These are phyloP conservation scores for Globisporangium cystogenes DNA, from an alignment of 352 stramenopile species.

Conservation along the genomic window DNA sequence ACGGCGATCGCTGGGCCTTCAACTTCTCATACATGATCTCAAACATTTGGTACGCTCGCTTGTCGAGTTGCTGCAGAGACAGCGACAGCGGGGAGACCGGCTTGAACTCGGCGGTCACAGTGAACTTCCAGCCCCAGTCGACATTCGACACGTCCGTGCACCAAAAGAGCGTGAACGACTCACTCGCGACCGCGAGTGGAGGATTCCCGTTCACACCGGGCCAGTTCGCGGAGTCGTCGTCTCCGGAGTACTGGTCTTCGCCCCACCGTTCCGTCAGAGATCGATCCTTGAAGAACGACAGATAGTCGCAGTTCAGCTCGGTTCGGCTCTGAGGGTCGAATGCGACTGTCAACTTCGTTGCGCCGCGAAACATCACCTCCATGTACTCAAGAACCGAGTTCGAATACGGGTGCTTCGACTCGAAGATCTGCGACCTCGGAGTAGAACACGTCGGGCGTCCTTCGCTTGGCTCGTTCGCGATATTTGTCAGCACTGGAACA, in stretches of 20 bases:
- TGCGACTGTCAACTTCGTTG: slow-evolving; percentile 50
- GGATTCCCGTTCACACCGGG: slow-evolving; percentile 53
- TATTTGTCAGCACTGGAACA: slow-evolving; percentile 25
- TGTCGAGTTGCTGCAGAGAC: slow-evolving; percentile 49
- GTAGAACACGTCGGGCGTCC: slow-evolving; percentile 42
- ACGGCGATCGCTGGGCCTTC: slow-evolving; percentile 30
- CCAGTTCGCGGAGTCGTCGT: slow-evolving; percentile 70
- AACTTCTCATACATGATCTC: slow-evolving; percentile 67
- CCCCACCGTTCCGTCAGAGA: slow-evolving; percentile 60
- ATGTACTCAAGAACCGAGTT: slow-evolving; percentile 82
- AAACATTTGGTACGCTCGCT: slow-evolving; percentile 53
- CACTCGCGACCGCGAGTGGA: slow-evolving; percentile 64
- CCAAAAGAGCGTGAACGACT: slow-evolving; percentile 84
- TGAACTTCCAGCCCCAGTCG: slow-evolving; percentile 88
- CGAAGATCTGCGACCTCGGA: slow-evolving; percentile 58
- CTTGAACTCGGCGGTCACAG: slow-evolving; percentile 56
- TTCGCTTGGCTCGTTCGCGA: slow-evolving; percentile 40
- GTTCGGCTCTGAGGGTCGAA: slow-evolving; percentile 69
- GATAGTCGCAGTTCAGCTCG: slow-evolving; percentile 72
- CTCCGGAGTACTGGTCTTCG: slow-evolving; percentile 56
- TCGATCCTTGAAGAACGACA: slow-evolving; percentile 85
- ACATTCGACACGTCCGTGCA: slow-evolving; percentile 81
- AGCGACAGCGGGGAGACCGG: slow-evolving; percentile 37
- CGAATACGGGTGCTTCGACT: slow-evolving; percentile 83
- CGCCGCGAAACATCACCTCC: slow-evolving; percentile 66